Evolutionary conservation across 106 monocot genomes (phyloP), one percentile per base, ranked within the genome.

Genomic region (Dendrobium huoshanense): DNA sequence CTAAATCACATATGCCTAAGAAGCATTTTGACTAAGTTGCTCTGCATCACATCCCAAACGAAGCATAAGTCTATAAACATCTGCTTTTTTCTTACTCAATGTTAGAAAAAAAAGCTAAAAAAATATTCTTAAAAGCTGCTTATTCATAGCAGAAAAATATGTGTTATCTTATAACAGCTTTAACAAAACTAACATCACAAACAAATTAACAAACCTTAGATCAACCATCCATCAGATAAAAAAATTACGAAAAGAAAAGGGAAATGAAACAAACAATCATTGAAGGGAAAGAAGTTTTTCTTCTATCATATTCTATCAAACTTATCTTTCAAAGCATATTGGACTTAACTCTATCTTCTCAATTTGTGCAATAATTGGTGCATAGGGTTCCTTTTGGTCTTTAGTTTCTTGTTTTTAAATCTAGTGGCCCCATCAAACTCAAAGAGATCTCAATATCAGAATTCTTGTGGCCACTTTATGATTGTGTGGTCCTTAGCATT

Each of bases 401-500:
- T 20, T 4, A 16, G 37, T 37, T 37, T 15, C 70, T 29, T 70
- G 37, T 37, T 13, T 61, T 16, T 33, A 13, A 70, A 70, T 70
- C 37, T 70, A 70, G 4, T 70, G 64, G 70, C 19, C 74, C 19
- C 74, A 74, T 43, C 74, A 74, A 74, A 9, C 74, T 43, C 42
- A 74, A 42, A 42, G 43, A 43, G 74, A 74, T 74, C 43, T 41
- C 40, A 24, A 44, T 15, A 42, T 41, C 42, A 19, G 17, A 7
- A 42, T 44, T 20, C 20, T 20, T 74, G 43, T 20, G 70, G 61
- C 70, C 37, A 70, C 70, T 29, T 74, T 74, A 20, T 74, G 43
- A 44, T 74, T 44, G n/a, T 43, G 74, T 74, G 74, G 74, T 74
- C 74, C 74, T 74, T 17, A 37, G 4, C 24, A 70, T 44, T 44